Conservation (phyloP, 129 eudicot species). For the Helichrysum umbraculigerum region DNA sequence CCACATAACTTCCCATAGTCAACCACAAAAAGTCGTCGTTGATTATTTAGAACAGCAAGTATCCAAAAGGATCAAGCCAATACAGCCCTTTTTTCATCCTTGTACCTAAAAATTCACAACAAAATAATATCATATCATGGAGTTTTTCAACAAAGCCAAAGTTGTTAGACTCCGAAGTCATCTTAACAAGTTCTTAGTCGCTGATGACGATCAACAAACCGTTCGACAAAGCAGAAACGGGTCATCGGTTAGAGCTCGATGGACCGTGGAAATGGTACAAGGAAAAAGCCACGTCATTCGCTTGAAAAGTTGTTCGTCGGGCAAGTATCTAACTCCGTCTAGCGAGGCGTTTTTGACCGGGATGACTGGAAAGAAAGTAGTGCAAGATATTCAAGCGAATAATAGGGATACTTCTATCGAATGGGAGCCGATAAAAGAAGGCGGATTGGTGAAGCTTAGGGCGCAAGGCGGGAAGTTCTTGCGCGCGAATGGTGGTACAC, state of each 20-base stretch:
- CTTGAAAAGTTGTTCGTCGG: constrained; percentile 61
- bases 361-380: constrained; percentile 74
- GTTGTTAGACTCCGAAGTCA: constrained; percentile 68
- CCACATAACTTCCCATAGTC: constrained; percentile 16
- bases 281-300: constrained; percentile 57
- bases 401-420: constrained; percentile 43
- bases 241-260: constrained; percentile 51
- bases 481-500: constrained; percentile 75
- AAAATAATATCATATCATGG: constrained; percentile 37
- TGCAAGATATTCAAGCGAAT: constrained; percentile 37
- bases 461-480: constrained; percentile 55
- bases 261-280: constrained; percentile 63
- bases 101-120: not conserved
- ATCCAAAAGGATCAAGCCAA: constrained; percentile 26
- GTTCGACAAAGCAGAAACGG: constrained; percentile 66
- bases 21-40: constrained; percentile 25
- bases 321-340: constrained; percentile 67
- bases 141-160: constrained; percentile 68
- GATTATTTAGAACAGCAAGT: not conserved
- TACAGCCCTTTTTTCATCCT: constrained; percentile 14
- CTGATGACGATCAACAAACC: constrained; percentile 61
- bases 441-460: constrained; percentile 51
- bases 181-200: constrained; percentile 63
- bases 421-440: constrained; percentile 86
- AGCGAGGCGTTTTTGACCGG: constrained; percentile 58